A percentile compares a stretch with the other conserved stretches of the same genome.
phyloP scores from a whole-genome alignment of 1,139 yeast species.

The Yamadazyma taylorii region DNA sequence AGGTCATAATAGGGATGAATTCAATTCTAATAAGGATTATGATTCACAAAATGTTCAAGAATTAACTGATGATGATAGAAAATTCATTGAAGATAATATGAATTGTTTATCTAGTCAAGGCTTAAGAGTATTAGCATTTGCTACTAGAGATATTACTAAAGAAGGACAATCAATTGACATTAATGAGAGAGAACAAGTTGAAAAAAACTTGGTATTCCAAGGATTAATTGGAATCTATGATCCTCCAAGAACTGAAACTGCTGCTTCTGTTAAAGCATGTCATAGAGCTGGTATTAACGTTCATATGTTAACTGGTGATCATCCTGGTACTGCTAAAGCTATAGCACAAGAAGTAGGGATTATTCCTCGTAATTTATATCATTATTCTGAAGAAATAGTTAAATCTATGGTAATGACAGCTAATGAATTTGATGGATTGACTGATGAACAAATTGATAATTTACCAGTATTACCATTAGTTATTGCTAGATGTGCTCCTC shows the following conservation, averaged over 20 bases:
- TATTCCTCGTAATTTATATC: slow-evolving; percentile 66
- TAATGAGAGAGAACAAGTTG: slow-evolving; percentile 51
- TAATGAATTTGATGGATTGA: slow-evolving; percentile 62
- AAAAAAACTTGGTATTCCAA: slow-evolving; percentile 54
- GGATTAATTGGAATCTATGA: slow-evolving; percentile 82
- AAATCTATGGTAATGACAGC: slow-evolving; percentile 78
- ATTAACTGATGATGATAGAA: slow-evolving; percentile 44
- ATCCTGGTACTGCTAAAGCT: slow-evolving; percentile 78
- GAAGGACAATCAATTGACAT: slow-evolving; percentile 25
- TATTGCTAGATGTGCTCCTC: slow-evolving; percentile 84
- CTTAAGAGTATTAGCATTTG: slow-evolving; percentile 73
- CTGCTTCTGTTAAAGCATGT: slow-evolving; percentile 64
- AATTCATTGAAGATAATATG: slow-evolving; percentile 56
- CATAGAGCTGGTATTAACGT: slow-evolving; percentile 79
- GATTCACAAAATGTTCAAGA: slow-evolving; percentile 23
- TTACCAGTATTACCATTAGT: slow-evolving; percentile 76
- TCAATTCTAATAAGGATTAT: slow-evolving; percentile 1
- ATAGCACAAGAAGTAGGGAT: slow-evolving; percentile 87
- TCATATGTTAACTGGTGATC: slow-evolving; percentile 86
- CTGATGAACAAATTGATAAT: slow-evolving; percentile 62
- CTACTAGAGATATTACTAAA: slow-evolving; percentile 34
- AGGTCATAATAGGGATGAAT: slow-evolving; percentile 19
- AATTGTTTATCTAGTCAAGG: slow-evolving; percentile 66
- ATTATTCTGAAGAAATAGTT: slow-evolving; percentile 61
- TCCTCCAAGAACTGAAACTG: slow-evolving; percentile 77